Percentiles rank a stretch among this genome's conserved stretches.
Conservation (phyloP, 192 early-diverging fungal species). For the Ambispora gerdemannii region DNA sequence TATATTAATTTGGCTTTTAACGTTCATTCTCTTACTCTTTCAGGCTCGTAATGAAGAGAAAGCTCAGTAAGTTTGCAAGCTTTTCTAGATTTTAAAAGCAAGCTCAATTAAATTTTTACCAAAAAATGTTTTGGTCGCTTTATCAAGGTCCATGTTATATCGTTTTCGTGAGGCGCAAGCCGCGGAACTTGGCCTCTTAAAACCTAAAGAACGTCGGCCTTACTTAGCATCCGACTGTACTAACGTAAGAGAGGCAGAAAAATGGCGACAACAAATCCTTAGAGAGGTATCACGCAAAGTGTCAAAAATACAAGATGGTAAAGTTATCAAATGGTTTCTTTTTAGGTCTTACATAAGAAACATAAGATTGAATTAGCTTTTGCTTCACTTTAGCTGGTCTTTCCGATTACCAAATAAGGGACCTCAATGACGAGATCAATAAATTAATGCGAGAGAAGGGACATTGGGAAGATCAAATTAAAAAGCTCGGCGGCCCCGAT, state of each 20-base stretch:
- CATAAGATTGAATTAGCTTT: background rate
- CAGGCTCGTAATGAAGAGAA: slow-evolving; percentile 96
- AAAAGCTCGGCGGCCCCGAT: slow-evolving; percentile 90
- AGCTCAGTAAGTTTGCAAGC: slow-evolving; percentile 67
- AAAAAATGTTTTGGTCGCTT: background rate
- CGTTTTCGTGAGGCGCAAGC: slow-evolving; percentile 94
- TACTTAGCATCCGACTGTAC: slow-evolving; percentile 66
- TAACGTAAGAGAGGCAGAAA: slow-evolving; percentile 77
- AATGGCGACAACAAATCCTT: slow-evolving; percentile 88
- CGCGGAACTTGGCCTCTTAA: slow-evolving; percentile 70
- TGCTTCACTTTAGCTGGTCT: slow-evolving; percentile 60
- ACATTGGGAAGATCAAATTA: slow-evolving; percentile 88
- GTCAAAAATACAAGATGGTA: slow-evolving; percentile 87
- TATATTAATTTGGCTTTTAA: no score
- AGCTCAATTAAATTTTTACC: background rate
- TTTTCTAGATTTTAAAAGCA: background rate
- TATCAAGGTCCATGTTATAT: slow-evolving; percentile 81
- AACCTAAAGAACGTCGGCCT: slow-evolving; percentile 69
- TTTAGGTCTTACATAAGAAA: background rate
- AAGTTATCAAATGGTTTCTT: slow-evolving; percentile 25
- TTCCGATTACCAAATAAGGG: slow-evolving; percentile 88
- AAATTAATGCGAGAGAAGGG: slow-evolving; percentile 86
- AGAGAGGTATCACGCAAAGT: slow-evolving; percentile 86
- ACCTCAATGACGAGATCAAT: slow-evolving; percentile 97
- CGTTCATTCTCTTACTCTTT: no score